Evolutionary conservation across 2,329 filamentous ascomycete species (phyloP).

Genomic region (Aspergillus sp.): DNA sequence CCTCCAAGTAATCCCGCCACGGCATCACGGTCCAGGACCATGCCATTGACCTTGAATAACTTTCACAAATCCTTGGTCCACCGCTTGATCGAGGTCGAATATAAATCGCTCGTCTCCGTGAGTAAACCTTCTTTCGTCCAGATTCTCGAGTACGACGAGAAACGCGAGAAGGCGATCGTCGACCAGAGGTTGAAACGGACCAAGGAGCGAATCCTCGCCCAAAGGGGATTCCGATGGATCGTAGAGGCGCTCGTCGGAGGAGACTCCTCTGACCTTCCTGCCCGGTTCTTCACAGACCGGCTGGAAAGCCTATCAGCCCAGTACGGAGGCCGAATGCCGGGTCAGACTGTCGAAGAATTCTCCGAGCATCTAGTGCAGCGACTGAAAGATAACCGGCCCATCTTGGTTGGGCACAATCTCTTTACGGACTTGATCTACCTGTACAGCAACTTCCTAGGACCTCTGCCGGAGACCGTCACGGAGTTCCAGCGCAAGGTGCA

Average conservation of each 20-base stretch:
- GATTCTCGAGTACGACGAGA: conserved; percentile 37
- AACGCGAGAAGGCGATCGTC: conserved; percentile 32
- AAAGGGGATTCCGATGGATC: conserved; percentile 48
- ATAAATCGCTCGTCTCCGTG: conserved; percentile 39
- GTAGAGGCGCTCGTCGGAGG: conserved; percentile 46
- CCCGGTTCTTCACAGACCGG: conserved; percentile 30
- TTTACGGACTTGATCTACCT: conserved; percentile 64
- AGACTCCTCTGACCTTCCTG: conserved; percentile 36
- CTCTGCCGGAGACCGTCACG: conserved; percentile 55
- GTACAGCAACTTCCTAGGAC: conserved; percentile 59
- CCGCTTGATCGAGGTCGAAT: conserved; percentile 65
- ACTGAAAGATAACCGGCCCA: conserved; percentile 47
- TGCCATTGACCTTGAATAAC: conserved; percentile 45
- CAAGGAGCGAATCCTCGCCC: conserved; percentile 30
- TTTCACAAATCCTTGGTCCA: conserved; percentile 67
- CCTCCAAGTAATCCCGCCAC: conserved; percentile 21
- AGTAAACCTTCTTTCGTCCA: conserved; percentile 40
- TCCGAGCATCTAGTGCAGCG: conserved; percentile 35
- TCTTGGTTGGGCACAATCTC: conserved; percentile 63
- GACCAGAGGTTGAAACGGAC: conserved; percentile 27
- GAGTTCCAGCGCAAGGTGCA: conserved; percentile 54
- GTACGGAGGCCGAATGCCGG: conserved; percentile 7
- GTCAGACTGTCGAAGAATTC: conserved; percentile 24
- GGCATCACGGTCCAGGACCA: conserved; percentile 14
- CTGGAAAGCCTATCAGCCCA: conserved; percentile 14